A percentile compares a stretch with the other conserved stretches of the same genome.
These are phyloP conservation scores for Paradendryphiella salina DNA, from an alignment of 2,329 filamentous ascomycete genomes.

Conservation along the genomic window DNA sequence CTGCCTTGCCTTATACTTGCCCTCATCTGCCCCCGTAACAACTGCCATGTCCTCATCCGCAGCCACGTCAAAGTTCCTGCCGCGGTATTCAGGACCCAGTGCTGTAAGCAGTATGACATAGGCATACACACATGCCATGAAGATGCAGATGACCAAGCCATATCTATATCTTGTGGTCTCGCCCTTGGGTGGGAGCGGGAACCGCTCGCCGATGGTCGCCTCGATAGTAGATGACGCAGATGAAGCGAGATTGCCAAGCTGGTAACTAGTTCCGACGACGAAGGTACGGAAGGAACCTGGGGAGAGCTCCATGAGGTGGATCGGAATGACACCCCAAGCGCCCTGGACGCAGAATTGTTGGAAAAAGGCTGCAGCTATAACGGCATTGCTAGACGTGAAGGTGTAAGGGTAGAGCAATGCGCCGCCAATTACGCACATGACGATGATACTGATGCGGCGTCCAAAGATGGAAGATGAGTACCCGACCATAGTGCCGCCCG, in stretches of 20 bases:
- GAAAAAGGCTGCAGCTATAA: conserved; percentile 84
- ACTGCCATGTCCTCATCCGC: conserved; percentile 43
- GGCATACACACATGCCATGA: conserved; percentile 80
- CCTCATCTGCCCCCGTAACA: conserved; percentile 20
- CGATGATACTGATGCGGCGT: conserved; percentile 53
- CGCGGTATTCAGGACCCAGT: conserved; percentile 59
- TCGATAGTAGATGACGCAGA: conserved; percentile 75
- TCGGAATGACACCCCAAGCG: conserved; percentile 55
- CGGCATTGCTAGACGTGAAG: conserved; percentile 62
- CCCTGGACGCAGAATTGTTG: conserved; percentile 59
- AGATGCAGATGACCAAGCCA: conserved; percentile 84
- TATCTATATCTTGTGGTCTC: conserved; percentile 56
- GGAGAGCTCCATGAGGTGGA: conserved; percentile 76
- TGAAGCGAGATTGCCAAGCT: conserved; percentile 75
- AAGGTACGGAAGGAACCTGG: conserved; percentile 74
- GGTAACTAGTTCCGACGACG: conserved; percentile 73
- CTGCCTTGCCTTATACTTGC: conserved; percentile 15
- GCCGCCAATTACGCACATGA: conserved; percentile 64
- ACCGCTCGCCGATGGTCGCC: conserved; percentile 72
- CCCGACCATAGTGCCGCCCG: conserved; percentile 52
- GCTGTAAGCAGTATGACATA: conserved; percentile 66
- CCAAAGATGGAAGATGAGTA: conserved; percentile 54
- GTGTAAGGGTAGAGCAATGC: conserved; percentile 83
- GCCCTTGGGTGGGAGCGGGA: conserved; percentile 64
- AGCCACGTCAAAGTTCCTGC: conserved; percentile 37